Conservation (phyloP, 2,329 filamentous ascomycete species). For the Colletotrichum sublineola region DNA sequence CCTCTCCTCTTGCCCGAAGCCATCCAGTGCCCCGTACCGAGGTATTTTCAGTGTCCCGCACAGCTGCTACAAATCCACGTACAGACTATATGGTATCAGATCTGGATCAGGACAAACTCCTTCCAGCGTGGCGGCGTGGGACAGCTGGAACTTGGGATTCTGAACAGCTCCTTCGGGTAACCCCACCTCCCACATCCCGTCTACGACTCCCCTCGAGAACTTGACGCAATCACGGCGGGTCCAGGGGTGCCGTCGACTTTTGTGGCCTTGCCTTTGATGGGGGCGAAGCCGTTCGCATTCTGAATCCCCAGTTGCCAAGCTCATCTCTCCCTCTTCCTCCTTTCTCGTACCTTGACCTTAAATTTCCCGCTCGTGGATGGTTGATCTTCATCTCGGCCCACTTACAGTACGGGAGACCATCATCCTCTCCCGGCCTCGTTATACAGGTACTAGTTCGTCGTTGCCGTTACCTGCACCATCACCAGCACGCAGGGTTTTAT, state of each 20-base stretch:
- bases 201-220: not conserved
- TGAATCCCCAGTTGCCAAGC: not conserved
- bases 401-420: not conserved
- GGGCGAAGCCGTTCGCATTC: slow-evolving; percentile 6
- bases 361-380: slow-evolving; percentile 10
- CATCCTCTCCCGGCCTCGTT: not conserved
- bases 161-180: not conserved
- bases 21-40: not conserved
- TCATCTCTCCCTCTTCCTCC: not conserved
- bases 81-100: not conserved
- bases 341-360: slow-evolving; percentile 9
- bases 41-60: not conserved
- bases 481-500: not conserved
- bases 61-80: not conserved
- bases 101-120: slow-evolving; percentile 19
- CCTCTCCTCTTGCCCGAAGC: slow-evolving; percentile 20
- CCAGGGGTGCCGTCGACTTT: not conserved
- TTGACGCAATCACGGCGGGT: slow-evolving; percentile 19
- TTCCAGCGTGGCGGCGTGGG: not conserved
- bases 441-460: not conserved
- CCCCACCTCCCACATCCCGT: slow-evolving; percentile 36
- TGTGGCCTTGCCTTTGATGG: not conserved
- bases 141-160: slow-evolving; percentile 22
- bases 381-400: slow-evolving; percentile 13
- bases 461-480: slow-evolving; percentile 6